These are phyloP conservation scores for Chlamydomonas applanata DNA, from an alignment of 139 green algal genomes.

Conservation along the genomic window DNA sequence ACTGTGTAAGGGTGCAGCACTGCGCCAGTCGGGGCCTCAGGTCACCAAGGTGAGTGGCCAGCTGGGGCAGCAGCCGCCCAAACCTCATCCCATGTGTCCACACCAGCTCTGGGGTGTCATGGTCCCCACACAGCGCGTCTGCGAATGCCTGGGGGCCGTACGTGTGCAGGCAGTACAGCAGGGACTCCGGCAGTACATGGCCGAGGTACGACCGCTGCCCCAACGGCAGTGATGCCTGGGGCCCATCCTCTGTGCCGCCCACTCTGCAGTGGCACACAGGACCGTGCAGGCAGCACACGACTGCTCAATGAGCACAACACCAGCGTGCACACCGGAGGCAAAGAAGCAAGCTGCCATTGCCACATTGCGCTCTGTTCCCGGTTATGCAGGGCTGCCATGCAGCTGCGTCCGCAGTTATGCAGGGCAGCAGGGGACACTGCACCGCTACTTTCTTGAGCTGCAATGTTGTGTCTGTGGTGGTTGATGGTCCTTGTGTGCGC, in stretches of 20 bases:
- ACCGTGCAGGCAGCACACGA: too few relatives aligned
- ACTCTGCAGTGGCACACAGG: too few relatives aligned
- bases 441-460: too few relatives aligned
- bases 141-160: conserved; percentile 63
- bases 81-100: conserved; percentile 90
- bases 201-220: conserved; percentile 77
- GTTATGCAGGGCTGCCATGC: too few relatives aligned
- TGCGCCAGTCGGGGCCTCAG: conserved; percentile 66
- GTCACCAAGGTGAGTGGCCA: conserved; percentile 62
- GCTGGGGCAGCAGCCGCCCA: conserved; percentile 70
- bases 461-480: too few relatives aligned
- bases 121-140: conserved; percentile 73
- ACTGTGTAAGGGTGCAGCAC: conserved; percentile 51
- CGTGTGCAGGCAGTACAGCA: conserved; percentile 84
- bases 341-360: too few relatives aligned
- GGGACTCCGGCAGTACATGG: conserved; percentile 81
- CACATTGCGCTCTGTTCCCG: too few relatives aligned
- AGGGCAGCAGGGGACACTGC: too few relatives aligned
- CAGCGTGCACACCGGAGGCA: too few relatives aligned
- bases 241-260: too few relatives aligned
- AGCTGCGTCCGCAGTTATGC: too few relatives aligned
- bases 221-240: conserved; percentile 41
- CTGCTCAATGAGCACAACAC: too few relatives aligned
- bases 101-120: conserved; percentile 88
- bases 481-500: not conserved